Evolutionary conservation across 2,329 filamentous ascomycete species (phyloP), one percentile per base, ranked within the genome.

Genomic region (Penicillium carneum): DNA sequence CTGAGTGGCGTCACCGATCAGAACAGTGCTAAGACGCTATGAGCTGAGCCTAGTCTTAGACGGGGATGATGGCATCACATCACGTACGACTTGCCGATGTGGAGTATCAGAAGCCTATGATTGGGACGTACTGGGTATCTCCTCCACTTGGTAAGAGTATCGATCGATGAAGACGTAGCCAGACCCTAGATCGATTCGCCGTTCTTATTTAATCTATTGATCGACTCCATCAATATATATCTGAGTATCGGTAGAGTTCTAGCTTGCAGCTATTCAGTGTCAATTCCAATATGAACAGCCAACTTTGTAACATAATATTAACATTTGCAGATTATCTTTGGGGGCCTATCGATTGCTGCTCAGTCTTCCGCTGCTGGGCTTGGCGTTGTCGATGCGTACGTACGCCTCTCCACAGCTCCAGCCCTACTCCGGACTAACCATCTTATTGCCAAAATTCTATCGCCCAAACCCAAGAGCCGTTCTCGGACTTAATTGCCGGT

Each of bases 331-430:
- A 23, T 57, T n/a, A 9, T 38, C 11, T 34, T 23, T 11, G 3
- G 12, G 16, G 12, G 16, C 11, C 33, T 26, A 9, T 26, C 18
- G 12, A 16, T 33, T 9, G n/a, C 10, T 55, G 14, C 5, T 34
- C 9, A 34, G 43, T 4, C 34, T 34, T 50, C 36, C 18, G 36
- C 43, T 34, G n/a, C 51, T n/a, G 18, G 45, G 26, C 54, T 57
- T 57, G 54, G 54, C 54, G 10, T 42, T 34, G 43, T 41, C 36
- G 45, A 48, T 39, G 54, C 45, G 23, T 49, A 57, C 53, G 45
- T 57, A 57, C 14, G 9, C 34, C 36, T 34, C 53, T 43, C 53
- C 43, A 56, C 43, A 49, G 16, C 43, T 34, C 39, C 43, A 49
- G 53, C 53, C 53, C 53, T 56, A 38, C 23, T 26, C 23, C 23